These are phyloP conservation scores for Iris macrosiphon DNA, from an alignment of 106 monocot species.

Conservation along the genomic window DNA sequence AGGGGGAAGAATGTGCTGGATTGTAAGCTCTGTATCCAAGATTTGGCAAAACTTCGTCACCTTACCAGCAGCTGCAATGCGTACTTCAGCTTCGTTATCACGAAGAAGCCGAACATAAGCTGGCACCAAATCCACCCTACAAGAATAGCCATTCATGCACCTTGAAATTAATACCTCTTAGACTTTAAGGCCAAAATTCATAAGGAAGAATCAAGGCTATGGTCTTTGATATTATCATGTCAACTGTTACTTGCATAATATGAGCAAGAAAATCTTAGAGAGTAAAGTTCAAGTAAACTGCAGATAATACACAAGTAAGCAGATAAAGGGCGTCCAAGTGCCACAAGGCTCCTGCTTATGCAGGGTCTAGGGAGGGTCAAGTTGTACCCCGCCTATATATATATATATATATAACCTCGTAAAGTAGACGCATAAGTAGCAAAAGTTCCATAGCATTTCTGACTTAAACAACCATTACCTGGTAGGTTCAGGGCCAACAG, in stretches of 20 bases:
- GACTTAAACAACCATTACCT: slow-evolving; percentile 28
- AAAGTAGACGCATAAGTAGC: not conserved
- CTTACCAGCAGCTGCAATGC: slow-evolving; percentile 91
- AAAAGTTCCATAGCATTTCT: not conserved
- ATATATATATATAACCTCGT: no score
- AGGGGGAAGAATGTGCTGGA: slow-evolving; percentile 90
- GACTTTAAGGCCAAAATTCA: no score
- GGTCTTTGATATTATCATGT: no score
- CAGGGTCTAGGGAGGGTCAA: no score
- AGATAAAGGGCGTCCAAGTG: no score
- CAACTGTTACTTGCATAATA: no score
- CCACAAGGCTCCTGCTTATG: no score
- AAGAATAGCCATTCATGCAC: slow-evolving; percentile 5
- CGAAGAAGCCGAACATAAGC: slow-evolving; percentile 94
- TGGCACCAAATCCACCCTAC: slow-evolving; percentile 70
- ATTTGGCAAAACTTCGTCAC: slow-evolving; percentile 92
- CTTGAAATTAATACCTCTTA: not conserved
- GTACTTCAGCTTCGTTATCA: slow-evolving; percentile 94
- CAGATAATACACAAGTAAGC: not conserved
- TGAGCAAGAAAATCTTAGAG: no score
- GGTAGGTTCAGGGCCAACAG: slow-evolving; percentile 82
- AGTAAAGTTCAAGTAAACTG: no score
- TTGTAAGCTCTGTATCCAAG: slow-evolving; percentile 69
- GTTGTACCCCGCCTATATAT: no score
- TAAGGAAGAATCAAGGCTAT: no score